Base-by-base conservation (phyloP, 108 stramenopile genomes). In the Conticribra guillardii region DNA sequence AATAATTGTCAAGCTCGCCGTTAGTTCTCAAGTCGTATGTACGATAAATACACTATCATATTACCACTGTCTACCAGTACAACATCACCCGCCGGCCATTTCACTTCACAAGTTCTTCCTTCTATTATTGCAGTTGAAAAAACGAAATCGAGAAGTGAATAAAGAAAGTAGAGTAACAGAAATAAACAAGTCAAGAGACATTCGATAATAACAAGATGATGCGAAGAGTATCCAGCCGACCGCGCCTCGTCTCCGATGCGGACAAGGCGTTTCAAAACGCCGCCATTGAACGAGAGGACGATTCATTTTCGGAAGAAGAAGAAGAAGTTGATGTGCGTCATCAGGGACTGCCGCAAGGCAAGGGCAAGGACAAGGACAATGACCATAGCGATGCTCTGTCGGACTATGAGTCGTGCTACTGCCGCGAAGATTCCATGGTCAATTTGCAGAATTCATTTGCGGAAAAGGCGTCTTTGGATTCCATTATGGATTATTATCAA, bases 211-310 rank as follows among this genome's bases (percentile, higher is more conserved):
- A n/a, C n/a, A 41, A 22, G 34, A 65, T 65, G 51, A 4, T 65
- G 23, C 64, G 47, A 2, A 22, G 64, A 34, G 64, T 52, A 2
- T 23, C 50, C 16, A 65, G 64, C 32, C 64, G 64, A n/a, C 64
- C 51, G 32, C 64, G 64, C 23, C 64, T 65, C 3, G 51, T 65
- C 9, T 53, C 51, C 22, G 64, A 52, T 21, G 64, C 50, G 17
- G 64, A 50, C 34, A 18, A 26, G 24, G 63, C 50, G n/a, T 64
- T 51, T 21, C 4, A 3, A 11, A 44, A 44, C n/a, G 63, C 30
- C 23, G 32, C 3, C 48, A 48, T 26, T 32, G 32, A 41, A 64
- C 28, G 49, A 18, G 22, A 47, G n/a, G 30, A 29, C n/a, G 9
- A 3, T 51, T 51, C 29, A 31, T 19, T 48, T 3, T 21, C 27